Base-by-base conservation (phyloP, 148 eudicot genomes). In the Fagopyrum esculentum region DNA sequence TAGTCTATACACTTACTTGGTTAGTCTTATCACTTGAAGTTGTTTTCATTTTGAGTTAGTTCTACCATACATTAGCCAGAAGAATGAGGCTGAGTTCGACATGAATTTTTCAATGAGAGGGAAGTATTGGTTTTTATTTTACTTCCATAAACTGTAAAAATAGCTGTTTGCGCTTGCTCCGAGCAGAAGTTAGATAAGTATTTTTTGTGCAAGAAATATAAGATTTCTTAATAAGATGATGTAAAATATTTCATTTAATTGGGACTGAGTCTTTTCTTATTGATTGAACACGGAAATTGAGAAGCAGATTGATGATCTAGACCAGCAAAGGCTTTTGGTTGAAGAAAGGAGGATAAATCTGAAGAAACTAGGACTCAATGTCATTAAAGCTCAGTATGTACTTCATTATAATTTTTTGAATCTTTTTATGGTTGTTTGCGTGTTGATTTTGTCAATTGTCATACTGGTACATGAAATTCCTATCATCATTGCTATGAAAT, bases 151-250 rank as follows among this genome's bases (percentile, higher is more conserved):
- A 22, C 0, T 22, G 26, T 22, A 22, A 22, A 22, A 22, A 22
- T 22, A 22, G 26, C 0, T 22, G 26, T 22, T 22, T 22, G 26
- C 26, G 26, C 26, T 63, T 81, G 78, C 92, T 90, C 46, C 77
- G 76, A 43, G 87, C 89, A 78, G 89, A 95, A 77, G 87, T 95
- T 72, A 91, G 98, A 91, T 94, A 87, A 87, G 98, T 86, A 85
- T 82, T 78, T 78, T 7, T 22, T 76, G 15, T 46, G 55, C 47
- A 15, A 40, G 49, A 6, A 69, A 4, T 44, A 69, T 69, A 16
- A 15, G 6, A 9, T 43, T 40, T 22, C 26, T 22, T 22, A 9
- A 26, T 26, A 60, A 26, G 66, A 12, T 26, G 40, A 22, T 4
- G 30, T 22, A 22, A 60, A 60, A 60, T 0, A 22, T 11, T 60